Evolutionary conservation across 345 rosid genomes (phyloP), one percentile per base, ranked within the genome.

Genomic region (Eucalyptus curtisii): DNA sequence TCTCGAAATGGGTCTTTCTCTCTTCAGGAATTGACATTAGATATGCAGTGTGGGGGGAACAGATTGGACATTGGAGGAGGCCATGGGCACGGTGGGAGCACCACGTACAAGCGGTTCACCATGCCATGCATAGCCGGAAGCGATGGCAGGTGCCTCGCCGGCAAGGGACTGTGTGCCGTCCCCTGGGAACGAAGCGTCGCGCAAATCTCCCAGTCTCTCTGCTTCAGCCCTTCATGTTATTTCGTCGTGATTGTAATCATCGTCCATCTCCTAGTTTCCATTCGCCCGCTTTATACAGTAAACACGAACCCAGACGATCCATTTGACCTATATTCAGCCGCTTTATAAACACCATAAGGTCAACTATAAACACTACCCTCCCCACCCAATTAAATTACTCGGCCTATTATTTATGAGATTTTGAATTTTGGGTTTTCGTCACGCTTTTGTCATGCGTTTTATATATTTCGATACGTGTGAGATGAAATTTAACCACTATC

Each of bases 151-250:
- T 87, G 33, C 85, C 96, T 95, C 90, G 95, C 97, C 81, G 99
- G 99, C 50, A 95, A 97, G 89, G 99, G 97, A 89, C 90, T 94
- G 90, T 95, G 98, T 89, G 98, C 97, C 79, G 91, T 95, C 90
- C 95, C 94, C 96, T 96, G 98, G 99, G 95, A 49, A 59, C 22
- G 52, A 55, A 50, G 7, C 86, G 37, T 37, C 17, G 24, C 86
- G 40, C 80, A 11, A 14, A 79, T 22, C 57, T 48, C 49, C 49
- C 16, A 30, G 47, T n/a, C 47, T n/a, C 47, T 53, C 49, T 14
- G n/a, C n/a, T 47, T 37, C 30, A 22, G 45, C 45, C 59, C 27
- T 45, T 31, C 61, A 19, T 7, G 64, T 86, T 14, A 8, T 55
- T 55, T 64, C 9, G 30, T 33, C 31, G 76, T 13, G 76, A n/a